Evolutionary conservation across 495 filamentous ascomycete genomes (phyloP), one percentile per base, ranked within the genome.

Genomic region (Penicillium steckii): DNA sequence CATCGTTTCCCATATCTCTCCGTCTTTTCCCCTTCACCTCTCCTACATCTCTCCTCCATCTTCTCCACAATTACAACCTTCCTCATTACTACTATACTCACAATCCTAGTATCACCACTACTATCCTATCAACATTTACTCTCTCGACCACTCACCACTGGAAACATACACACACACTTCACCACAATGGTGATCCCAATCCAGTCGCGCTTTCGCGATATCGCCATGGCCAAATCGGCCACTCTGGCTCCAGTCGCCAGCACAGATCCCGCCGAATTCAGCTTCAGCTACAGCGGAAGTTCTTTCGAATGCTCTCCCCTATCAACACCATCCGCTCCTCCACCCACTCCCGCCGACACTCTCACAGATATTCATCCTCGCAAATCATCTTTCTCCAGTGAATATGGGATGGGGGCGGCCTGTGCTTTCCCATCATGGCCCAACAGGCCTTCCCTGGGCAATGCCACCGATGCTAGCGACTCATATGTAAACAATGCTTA

Each of bases 341-440:
- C 74, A 17, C 71, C 71, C 19, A 68, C 72, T 6, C 71, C 69
- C 17, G 66, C 46, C 55, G 66, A 75, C 60, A 62, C 65, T 30
- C 60, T 77, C 10, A 64, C 69, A 45, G 74, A 77, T 46, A 74
- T 77, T 60, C 64, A 63, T 23, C 74, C 74, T 12, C 72, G 72
- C 66, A 77, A 77, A 50, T 72, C 70, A 12, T 76, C 72, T 18
- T 77, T 77, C 63, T 73, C 72, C 25, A 73, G 58, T 37, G 60
- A 67, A 30, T 68, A 69, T 49, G 70, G 64, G 1, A 65, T 71
- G 65, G 73, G 66, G 52, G 71, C 72, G 21, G 69, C 77, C 18
- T 81, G 77, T 56, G 78, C 78, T 8, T 81, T 73, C 48, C 78
- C 78, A 19, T 79, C 75, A 21, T 81, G 78, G 78, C 78, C 78